A percentile compares a stretch with the other conserved stretches of the same genome.
Conservation (phyloP, 441 rosid species). For the Geranium incanum region DNA sequence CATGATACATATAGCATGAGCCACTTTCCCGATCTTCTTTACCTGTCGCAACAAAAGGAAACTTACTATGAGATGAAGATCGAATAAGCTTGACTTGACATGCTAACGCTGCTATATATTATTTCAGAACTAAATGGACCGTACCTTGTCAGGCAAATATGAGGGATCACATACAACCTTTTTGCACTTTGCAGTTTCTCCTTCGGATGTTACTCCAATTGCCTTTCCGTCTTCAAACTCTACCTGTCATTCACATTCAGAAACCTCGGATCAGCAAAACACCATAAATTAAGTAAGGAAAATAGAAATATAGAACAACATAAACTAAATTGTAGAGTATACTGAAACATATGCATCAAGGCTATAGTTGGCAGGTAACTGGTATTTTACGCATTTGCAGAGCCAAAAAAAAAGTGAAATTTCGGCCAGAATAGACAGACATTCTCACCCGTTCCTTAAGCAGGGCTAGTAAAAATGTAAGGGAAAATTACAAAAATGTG, state of each 20-base stretch:
- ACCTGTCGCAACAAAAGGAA: constrained; percentile 33
- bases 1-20: constrained; percentile 64
- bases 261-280: not conserved
- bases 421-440: no score
- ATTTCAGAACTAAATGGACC: not conserved
- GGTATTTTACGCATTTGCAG: no score
- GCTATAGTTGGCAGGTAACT: no score
- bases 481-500: no score
- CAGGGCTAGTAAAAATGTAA: no score
- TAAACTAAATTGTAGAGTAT: not conserved
- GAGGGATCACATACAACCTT: constrained; percentile 72
- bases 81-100: constrained; percentile 3
- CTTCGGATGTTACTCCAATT: constrained; percentile 55
- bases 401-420: no score
- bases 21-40: constrained; percentile 50
- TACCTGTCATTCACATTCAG: constrained; percentile 34
- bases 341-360: no score
- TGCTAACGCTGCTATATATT: not conserved
- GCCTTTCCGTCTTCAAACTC: constrained; percentile 61
- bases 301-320: not conserved
- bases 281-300: not conserved
- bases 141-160: constrained; percentile 56
- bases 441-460: no score
- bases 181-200: constrained; percentile 70
- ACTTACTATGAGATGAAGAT: not conserved